Percentiles rank a stretch among this genome's conserved stretches.
These are phyloP conservation scores for Phytopythium mirpurense DNA, from an alignment of 352 stramenopile genomes.

Conservation along the genomic window DNA sequence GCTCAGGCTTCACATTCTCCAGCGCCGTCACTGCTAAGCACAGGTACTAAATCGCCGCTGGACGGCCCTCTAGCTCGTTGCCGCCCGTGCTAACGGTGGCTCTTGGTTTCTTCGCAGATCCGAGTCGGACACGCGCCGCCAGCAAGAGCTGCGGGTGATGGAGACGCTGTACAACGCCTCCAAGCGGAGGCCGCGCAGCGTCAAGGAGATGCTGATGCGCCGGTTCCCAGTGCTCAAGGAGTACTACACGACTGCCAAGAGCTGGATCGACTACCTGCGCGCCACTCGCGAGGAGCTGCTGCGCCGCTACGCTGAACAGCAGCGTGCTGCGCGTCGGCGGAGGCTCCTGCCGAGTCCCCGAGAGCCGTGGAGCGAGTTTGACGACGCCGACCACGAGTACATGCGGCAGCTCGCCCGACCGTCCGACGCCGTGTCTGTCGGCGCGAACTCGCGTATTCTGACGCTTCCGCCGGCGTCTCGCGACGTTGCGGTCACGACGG, in stretches of 20 bases:
- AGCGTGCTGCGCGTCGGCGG: conserved; percentile 17
- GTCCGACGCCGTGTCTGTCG: background rate
- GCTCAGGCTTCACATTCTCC: conserved; percentile 37
- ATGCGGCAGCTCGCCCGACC: conserved; percentile 28
- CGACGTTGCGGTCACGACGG: background rate
- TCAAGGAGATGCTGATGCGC: conserved; percentile 30
- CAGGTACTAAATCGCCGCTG: conserved; percentile 21
- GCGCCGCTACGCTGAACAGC: conserved; percentile 12
- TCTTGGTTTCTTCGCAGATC: background rate
- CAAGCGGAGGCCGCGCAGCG: conserved; percentile 28
- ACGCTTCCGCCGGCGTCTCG: background rate
- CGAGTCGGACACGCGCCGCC: conserved; percentile 17
- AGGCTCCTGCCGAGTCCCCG: conserved; percentile 11
- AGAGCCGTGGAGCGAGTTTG: conserved; percentile 33
- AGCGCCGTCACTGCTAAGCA: conserved; percentile 14
- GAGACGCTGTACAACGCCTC: conserved; percentile 35
- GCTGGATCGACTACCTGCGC: conserved; percentile 28
- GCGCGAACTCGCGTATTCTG: background rate
- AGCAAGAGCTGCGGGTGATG: conserved; percentile 43
- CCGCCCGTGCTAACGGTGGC: background rate
- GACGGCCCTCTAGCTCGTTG: background rate
- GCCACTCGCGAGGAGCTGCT: conserved; percentile 8
- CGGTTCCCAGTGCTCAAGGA: conserved; percentile 34
- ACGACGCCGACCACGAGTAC: conserved; percentile 40
- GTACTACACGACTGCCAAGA: conserved; percentile 18